phyloP scores from a whole-genome alignment of 2,329 filamentous ascomycete species.

The Cercospora sp. region DNA sequence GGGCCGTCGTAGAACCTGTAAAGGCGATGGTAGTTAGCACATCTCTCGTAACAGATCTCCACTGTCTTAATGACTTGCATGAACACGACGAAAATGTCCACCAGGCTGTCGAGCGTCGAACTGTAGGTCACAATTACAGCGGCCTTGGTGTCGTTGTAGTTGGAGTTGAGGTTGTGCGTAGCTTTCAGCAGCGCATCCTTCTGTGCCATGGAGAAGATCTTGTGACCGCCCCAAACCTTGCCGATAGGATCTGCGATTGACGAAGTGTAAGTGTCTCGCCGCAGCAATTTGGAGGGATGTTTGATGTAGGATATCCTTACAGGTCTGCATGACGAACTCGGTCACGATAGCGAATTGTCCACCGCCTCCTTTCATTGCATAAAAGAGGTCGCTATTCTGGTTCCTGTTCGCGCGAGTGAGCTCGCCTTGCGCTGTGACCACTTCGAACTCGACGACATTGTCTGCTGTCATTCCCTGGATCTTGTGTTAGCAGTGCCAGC shows the following conservation, averaged over 20 bases:
- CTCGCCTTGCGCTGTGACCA: constrained; percentile 31
- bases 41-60: too few species aligned
- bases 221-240: constrained; percentile 51
- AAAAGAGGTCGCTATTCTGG: constrained; percentile 33
- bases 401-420: constrained; percentile 30
- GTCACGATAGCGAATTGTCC: constrained; percentile 41
- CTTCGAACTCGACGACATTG: constrained; percentile 37
- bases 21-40: too few species aligned
- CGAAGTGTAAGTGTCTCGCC: neutral
- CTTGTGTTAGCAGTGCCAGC: neutral
- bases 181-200: constrained; percentile 45
- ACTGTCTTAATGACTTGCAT: constrained; percentile 38
- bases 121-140: constrained; percentile 60
- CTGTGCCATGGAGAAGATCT: constrained; percentile 43
- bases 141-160: constrained; percentile 61
- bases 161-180: constrained; percentile 54
- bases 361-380: constrained; percentile 31
- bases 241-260: constrained; percentile 11
- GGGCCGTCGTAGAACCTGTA: constrained; percentile 52
- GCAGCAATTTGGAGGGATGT: neutral
- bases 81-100: constrained; percentile 62
- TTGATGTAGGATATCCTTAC: neutral
- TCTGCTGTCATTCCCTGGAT: constrained; percentile 32
- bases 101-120: constrained; percentile 44
- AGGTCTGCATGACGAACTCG: constrained; percentile 37